These are phyloP conservation scores for Trichocladium antarcticum DNA, from an alignment of 495 filamentous ascomycete species.

Conservation along the genomic window DNA sequence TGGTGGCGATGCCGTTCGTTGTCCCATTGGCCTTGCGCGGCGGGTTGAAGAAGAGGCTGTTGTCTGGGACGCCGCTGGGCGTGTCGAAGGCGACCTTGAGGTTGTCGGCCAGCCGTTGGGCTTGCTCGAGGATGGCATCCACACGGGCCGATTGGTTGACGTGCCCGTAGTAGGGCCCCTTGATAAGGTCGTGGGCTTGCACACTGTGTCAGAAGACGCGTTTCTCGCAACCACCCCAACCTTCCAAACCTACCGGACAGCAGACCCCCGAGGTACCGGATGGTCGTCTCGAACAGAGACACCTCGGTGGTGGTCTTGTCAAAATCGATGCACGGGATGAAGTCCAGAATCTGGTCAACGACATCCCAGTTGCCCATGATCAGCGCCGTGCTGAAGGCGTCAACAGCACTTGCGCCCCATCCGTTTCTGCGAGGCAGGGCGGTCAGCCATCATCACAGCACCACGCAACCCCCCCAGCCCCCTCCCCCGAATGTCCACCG, in stretches of 20 bases:
- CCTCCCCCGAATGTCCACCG: no score
- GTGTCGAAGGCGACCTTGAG: slow-evolving; percentile 74
- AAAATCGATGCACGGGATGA: slow-evolving; percentile 60
- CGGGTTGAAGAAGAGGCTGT: slow-evolving; percentile 52
- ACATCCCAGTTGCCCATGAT: slow-evolving; percentile 62
- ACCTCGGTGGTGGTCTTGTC: slow-evolving; percentile 46
- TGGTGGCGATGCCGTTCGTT: slow-evolving; percentile 59
- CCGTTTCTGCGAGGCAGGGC: slow-evolving; percentile 48
- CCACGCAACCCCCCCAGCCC: no score
- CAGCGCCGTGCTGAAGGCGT: slow-evolving; percentile 70
- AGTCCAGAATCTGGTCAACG: slow-evolving; percentile 57
- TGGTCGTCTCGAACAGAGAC: slow-evolving; percentile 83
- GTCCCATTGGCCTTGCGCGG: slow-evolving; percentile 37
- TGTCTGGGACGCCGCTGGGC: slow-evolving; percentile 62
- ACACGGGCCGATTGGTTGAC: slow-evolving; percentile 38
- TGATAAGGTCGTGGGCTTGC: slow-evolving; percentile 67
- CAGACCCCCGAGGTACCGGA: slow-evolving; percentile 73
- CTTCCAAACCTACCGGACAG: slow-evolving; percentile 45
- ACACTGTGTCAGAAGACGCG: background rate
- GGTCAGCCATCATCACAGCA: background rate
- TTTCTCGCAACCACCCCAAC: no score
- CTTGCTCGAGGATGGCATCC: slow-evolving; percentile 51
- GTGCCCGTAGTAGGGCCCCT: slow-evolving; percentile 51
- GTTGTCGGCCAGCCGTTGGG: slow-evolving; percentile 55
- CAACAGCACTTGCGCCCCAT: slow-evolving; percentile 78